Evolutionary conservation across 179 eudicot species (phyloP).

Genomic region (Carnegiea gigantea): DNA sequence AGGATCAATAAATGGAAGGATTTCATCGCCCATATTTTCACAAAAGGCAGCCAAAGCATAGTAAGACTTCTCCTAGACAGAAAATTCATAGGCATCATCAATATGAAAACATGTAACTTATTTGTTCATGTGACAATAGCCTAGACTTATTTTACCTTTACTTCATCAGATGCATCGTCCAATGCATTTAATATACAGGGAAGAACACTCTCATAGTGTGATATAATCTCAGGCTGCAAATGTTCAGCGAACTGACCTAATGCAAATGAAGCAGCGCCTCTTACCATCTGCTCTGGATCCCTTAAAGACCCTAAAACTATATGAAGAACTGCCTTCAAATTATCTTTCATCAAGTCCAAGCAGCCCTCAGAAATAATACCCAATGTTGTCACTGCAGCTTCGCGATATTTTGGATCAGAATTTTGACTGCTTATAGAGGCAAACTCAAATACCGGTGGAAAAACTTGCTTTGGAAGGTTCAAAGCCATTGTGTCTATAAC

Average conservation of each 20-base stretch:
- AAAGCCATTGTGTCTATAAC: slow-evolving; percentile 93
- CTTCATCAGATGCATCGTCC: slow-evolving; percentile 93
- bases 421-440: slow-evolving; percentile 75
- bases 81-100: slow-evolving; percentile 13
- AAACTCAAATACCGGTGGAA: slow-evolving; percentile 77
- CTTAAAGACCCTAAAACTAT: slow-evolving; percentile 89
- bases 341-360: slow-evolving; percentile 69
- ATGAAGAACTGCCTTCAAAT: slow-evolving; percentile 74
- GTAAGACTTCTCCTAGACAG: slow-evolving; percentile 85
- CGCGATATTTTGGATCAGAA: slow-evolving; percentile 79
- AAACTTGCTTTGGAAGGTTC: slow-evolving; percentile 80
- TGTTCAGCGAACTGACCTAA: slow-evolving; percentile 95
- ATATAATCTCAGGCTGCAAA: slow-evolving; percentile 94
- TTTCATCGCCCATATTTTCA: slow-evolving; percentile 96
- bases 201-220: slow-evolving; percentile 85
- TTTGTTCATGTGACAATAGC: not conserved
- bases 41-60: slow-evolving; percentile 98
- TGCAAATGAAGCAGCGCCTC: slow-evolving; percentile 98
- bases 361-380: slow-evolving; percentile 96
- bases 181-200: slow-evolving; percentile 84
- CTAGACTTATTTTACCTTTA: slow-evolving; percentile 55
- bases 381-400: slow-evolving; percentile 88
- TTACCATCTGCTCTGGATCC: slow-evolving; percentile 93
- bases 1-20: slow-evolving; percentile 89
- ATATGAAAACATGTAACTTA: not conserved